Evolutionary conservation across 768 basidiomycete species (phyloP).

Genomic region (Mycena chlorophos): DNA sequence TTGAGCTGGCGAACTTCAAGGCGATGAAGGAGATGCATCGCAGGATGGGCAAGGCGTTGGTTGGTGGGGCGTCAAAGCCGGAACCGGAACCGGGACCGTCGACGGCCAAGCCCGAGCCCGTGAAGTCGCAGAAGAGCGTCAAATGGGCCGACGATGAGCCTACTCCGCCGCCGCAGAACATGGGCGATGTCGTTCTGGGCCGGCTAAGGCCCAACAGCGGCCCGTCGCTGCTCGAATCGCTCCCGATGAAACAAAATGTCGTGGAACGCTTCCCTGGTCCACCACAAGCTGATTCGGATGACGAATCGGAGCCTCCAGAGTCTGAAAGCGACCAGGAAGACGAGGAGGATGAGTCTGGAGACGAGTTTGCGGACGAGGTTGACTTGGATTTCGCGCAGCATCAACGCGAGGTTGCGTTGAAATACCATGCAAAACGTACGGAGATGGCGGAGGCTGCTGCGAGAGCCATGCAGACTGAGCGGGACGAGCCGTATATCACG

Average conservation of each 20-base stretch:
- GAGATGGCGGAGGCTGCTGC: constrained; percentile 56
- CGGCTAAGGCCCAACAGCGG: constrained; percentile 43
- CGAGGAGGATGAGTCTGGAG: constrained; percentile 37
- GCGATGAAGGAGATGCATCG: constrained; percentile 60
- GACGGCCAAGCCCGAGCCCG: constrained; percentile 23
- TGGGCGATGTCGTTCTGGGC: constrained; percentile 58
- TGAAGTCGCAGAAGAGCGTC: constrained; percentile 56
- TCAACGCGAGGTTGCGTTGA: constrained; percentile 73
- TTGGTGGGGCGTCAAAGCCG: constrained; percentile 46
- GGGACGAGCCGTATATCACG: constrained; percentile 45
- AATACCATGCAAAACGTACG: constrained; percentile 64
- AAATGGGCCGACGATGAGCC: constrained; percentile 53
- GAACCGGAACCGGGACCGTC: constrained; percentile 36
- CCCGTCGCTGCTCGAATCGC: constrained; percentile 39
- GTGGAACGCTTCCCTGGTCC: constrained; percentile 58
- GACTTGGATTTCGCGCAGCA: constrained; percentile 65
- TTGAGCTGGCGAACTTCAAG: constrained; percentile 40
- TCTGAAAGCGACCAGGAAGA: constrained; percentile 31
- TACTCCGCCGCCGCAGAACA: constrained; percentile 33
- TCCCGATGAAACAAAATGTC: constrained; percentile 67
- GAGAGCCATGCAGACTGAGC: constrained; percentile 45
- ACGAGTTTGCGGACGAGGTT: constrained; percentile 45
- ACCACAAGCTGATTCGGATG: constrained; percentile 58
- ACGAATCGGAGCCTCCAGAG: constrained; percentile 54
- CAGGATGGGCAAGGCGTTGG: constrained; percentile 74